Evolutionary conservation across 176 grass and related monocot species (phyloP).

Genomic region (barley (Hordeum vulgare)): MorexV3_pseudomolecules_assembly NC_058519.1:537484553-537485052

Average conservation of each 20-base stretch:
- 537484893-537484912: constrained; percentile 68
- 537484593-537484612: constrained; percentile 2
- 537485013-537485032: constrained; percentile 11
- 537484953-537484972: constrained; percentile 99
- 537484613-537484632: neutral
- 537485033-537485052: neutral
- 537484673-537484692: neutral
- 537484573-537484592: neutral
- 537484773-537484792: neutral
- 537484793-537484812: neutral
- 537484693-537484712: neutral
- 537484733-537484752: neutral
- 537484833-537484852: constrained; percentile 2
- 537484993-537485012: constrained; percentile 10
- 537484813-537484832: neutral
- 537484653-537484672: constrained; percentile 2
- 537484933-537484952: constrained; percentile 91
- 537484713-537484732: neutral
- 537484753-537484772: constrained; percentile 9
- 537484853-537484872: neutral
- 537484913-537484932: constrained; percentile 85
- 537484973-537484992: constrained; percentile 57
- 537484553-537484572: neutral
- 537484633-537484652: constrained; percentile 9
- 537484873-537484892: constrained; percentile 81